Conservation (phyloP, 2,329 filamentous ascomycete genomes). For the Fusarium tanahbumbuense region DNA sequence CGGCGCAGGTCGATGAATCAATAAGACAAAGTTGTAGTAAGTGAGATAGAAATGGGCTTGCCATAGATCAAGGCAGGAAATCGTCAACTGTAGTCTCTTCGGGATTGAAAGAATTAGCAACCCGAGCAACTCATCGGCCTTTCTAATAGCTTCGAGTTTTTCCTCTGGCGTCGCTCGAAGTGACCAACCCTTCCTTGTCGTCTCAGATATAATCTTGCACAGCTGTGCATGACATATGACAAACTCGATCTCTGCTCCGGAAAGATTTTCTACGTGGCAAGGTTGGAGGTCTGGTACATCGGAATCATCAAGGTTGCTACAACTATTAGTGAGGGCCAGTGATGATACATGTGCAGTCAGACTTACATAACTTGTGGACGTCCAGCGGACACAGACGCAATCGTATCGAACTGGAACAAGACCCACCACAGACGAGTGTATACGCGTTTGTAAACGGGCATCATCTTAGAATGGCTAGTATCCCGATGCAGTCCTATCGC, state of each 20-base stretch:
- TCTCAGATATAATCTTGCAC: slow-evolving; percentile 15
- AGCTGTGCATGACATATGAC: neutral
- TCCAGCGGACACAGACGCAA: slow-evolving; percentile 7
- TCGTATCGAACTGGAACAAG: slow-evolving; percentile 19
- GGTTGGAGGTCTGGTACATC: neutral
- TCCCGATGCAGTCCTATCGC: slow-evolving; percentile 13
- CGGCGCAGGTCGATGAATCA: slow-evolving; percentile 9
- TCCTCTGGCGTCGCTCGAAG: neutral
- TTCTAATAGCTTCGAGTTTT: neutral
- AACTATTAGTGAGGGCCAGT: neutral
- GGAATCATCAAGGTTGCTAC: neutral
- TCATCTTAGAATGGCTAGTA: slow-evolving; percentile 5
- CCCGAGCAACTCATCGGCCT: slow-evolving; percentile 3
- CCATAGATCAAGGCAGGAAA: slow-evolving; percentile 1
- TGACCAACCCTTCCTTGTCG: slow-evolving; percentile 6
- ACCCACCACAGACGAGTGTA: slow-evolving; percentile 20
- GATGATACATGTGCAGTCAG: fast-evolving
- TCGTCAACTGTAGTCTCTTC: neutral
- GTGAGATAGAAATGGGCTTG: slow-evolving; percentile 3
- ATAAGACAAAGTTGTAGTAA: slow-evolving; percentile 2
- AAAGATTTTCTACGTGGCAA: neutral
- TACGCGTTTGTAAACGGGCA: slow-evolving; percentile 8
- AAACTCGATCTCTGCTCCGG: slow-evolving; percentile 1
- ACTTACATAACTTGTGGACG: slow-evolving; percentile 16
- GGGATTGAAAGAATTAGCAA: neutral